These are phyloP conservation scores for Epichloe bromicola DNA, from an alignment of 2,329 filamentous ascomycete genomes.

Conservation along the genomic window DNA sequence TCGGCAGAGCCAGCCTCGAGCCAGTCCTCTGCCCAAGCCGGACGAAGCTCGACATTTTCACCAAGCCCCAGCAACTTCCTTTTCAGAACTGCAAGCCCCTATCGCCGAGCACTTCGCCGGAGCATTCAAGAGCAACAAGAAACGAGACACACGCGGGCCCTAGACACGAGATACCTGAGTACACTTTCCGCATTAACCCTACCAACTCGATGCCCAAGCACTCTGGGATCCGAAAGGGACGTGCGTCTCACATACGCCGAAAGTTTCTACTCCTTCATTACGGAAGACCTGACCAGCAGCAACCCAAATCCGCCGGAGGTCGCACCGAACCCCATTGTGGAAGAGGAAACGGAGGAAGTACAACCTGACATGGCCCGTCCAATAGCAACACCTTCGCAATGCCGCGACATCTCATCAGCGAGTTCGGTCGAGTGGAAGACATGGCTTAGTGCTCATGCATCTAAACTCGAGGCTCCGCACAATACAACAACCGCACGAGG, in stretches of 20 bases:
- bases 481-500: conserved; percentile 3
- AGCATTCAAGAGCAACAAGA: conserved; percentile 28
- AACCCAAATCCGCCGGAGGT: not conserved
- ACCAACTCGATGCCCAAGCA: conserved; percentile 26
- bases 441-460: conserved; percentile 39
- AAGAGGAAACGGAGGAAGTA: not conserved
- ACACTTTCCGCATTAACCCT: conserved; percentile 27
- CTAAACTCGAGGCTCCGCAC: conserved; percentile 26
- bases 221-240: conserved; percentile 25
- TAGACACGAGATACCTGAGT: conserved; percentile 25
- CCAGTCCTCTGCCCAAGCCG: conserved; percentile 19
- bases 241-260: conserved; percentile 28
- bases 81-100: conserved; percentile 43
- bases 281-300: conserved; percentile 11
- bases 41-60: conserved; percentile 37
- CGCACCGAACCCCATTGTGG: not conserved
- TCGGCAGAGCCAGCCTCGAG: conserved; percentile 2
- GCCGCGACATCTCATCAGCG: conserved; percentile 26
- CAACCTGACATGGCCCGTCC: not conserved
- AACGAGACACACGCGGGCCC: conserved; percentile 11
- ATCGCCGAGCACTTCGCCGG: conserved; percentile 36
- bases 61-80: conserved; percentile 37
- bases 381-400: conserved; percentile 9
- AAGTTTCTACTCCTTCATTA: conserved; percentile 33
- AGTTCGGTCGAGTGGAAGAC: conserved; percentile 43